Evolutionary conservation across 2,329 filamentous ascomycete species (phyloP), one percentile per base, ranked within the genome.

Genomic region (Fusarium caatingaense): DNA sequence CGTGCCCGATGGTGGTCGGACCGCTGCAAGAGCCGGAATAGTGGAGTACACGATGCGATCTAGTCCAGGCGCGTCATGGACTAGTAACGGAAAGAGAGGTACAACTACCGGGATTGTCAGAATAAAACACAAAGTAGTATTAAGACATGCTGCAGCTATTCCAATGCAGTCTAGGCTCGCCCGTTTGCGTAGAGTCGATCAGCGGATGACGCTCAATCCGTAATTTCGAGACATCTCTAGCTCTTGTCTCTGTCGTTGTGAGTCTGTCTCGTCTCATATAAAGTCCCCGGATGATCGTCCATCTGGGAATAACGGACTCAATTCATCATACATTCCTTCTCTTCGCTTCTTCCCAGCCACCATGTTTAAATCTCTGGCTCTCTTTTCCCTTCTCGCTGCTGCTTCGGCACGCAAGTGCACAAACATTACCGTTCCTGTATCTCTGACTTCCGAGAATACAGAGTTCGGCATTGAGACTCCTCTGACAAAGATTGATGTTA

Each of bases 361-460:
- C 10, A 75, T 77, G 74, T 56, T 74, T 54, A 72, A 63, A 47
- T 45, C 66, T 32, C 30, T 69, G 23, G 30, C 75, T 25, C 30
- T 78, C 9, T 48, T 79, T 32, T 51, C 68, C 30, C 64, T 80
- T 25, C 63, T 76, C 30, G 59, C 75, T 25, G 60, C 71, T n/a
- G 73, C 73, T 16, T 69, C 77, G 46, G 80, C 82, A 10, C 77
- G 80, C 30, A 74, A 77, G 16, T 85, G 83, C 73, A 76, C 69
- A 40, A 84, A 90, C 64, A 72, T 90, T 32, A 87, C 83, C 2
- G 82, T 92, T 8, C 85, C 87, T 3, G 81, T 91, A 16, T 78
- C 81, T 6, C 83, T 91, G 50, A 82, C 82, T 3, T 82, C 88
- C 1, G 80, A 85, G 25, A 88, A 89, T 60, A 85, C 78, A 1